Conservation (phyloP, 176 grass and related monocot species). For the Dactylis glomerata region DNA sequence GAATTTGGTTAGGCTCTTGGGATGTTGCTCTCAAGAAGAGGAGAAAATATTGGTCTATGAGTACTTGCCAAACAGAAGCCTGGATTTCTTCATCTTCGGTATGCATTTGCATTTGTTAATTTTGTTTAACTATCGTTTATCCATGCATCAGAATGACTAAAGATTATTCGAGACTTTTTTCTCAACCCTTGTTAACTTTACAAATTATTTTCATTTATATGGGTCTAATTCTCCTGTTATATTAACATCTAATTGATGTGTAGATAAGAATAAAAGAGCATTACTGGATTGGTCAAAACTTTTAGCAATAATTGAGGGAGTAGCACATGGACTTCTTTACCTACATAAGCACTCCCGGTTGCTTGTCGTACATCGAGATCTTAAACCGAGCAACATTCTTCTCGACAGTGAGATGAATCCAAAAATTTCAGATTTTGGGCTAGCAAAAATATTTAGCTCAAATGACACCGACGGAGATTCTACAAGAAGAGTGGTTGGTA, state of each 20-base stretch:
- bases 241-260: constrained; percentile 1
- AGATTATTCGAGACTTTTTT: background rate
- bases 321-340: constrained; percentile 45
- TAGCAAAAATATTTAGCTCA: constrained; percentile 48
- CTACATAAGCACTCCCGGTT: constrained; percentile 47
- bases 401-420: constrained; percentile 31
- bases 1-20: constrained; percentile 16
- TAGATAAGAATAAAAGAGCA: constrained; percentile 30
- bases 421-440: constrained; percentile 46
- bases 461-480: constrained; percentile 24
- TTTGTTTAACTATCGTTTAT: background rate
- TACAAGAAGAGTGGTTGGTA: constrained; percentile 39
- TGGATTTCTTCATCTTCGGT: constrained; percentile 69
- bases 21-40: constrained; percentile 38
- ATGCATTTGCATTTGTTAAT: background rate
- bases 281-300: constrained; percentile 35
- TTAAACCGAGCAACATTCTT: constrained; percentile 55
- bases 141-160: background rate
- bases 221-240: background rate
- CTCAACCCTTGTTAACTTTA: background rate
- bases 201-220: background rate
- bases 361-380: constrained; percentile 49
- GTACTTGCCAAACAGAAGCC: constrained; percentile 72
- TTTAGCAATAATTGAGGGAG: constrained; percentile 31
- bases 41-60: constrained; percentile 67